Percentiles rank a stretch among this genome's conserved stretches.
phyloP scores from a whole-genome alignment of 257 asterid genomes.

The Solanum piurae region DNA sequence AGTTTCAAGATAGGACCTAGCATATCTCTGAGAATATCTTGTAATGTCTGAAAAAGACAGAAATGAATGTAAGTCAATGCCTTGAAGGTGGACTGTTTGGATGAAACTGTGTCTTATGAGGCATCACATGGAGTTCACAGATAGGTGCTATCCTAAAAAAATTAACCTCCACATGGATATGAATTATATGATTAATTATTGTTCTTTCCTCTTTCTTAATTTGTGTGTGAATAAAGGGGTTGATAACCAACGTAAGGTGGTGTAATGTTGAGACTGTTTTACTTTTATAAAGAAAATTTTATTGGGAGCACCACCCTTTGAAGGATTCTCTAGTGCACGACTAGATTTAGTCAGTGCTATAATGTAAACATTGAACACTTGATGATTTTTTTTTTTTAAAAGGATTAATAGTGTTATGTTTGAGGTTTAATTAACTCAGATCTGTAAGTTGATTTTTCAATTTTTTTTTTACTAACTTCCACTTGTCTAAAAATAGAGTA shows the following conservation, averaged over 20 bases:
- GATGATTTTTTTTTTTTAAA: too few species aligned
- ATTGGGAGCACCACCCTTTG: rapidly evolving
- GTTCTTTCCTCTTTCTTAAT: too few species aligned
- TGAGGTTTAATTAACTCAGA: too few species aligned
- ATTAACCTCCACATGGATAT: not conserved
- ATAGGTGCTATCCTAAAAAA: not conserved
- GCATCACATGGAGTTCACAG: not conserved
- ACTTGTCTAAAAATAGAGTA: not conserved
- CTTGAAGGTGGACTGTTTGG: not conserved
- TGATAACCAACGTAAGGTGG: too few species aligned
- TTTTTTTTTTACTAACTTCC: not conserved
- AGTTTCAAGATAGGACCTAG: not conserved
- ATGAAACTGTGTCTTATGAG: not conserved
- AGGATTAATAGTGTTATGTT: too few species aligned
- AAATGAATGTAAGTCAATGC: not conserved
- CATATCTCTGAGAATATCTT: not conserved
- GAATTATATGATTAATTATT: not conserved
- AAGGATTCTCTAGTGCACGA: too few species aligned
- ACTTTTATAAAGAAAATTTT: too few species aligned
- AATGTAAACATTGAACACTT: too few species aligned
- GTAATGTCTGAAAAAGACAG: not conserved
- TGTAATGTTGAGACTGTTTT: too few species aligned
- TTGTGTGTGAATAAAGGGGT: too few species aligned
- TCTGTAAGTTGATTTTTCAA: too few species aligned
- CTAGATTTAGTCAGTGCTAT: too few species aligned